Evolutionary conservation across 345 rosid genomes (phyloP), one percentile per base, ranked within the genome.

Genomic region (Arabis alpina): DNA sequence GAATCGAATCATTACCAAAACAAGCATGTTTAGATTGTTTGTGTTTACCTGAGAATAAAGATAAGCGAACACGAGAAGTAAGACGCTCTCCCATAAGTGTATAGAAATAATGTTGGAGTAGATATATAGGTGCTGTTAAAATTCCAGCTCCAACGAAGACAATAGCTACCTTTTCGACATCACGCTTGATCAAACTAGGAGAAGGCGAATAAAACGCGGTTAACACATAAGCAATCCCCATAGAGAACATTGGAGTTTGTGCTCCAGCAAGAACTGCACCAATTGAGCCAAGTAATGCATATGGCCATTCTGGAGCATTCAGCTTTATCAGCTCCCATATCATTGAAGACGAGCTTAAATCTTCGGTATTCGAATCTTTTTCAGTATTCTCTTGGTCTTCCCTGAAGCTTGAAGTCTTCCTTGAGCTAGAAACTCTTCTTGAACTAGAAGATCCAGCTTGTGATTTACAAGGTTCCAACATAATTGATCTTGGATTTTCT

Each of bases 281-380:
- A 3, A 83, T 55, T 7, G 96, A 88, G 14, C 96, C 96, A 62
- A 90, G 90, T 64, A 90, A 54, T 23, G 91, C 96, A 58, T 81
- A 85, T 2, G 86, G 87, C 98, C 98, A 85, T 39, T 92, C 96
- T 4, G 96, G 91, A 53, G 91, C 81, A 80, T 90, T 92, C 56
- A 90, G 12, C 70, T 85, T 92, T 34, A 84, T 43, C 13, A 90
- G 85, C 34, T 84, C 81, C 88, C 80, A 82, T 37, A 89, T 84
- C 67, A 87, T 77, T 4, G 68, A 30, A 23, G 77, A 64, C 8
- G 77, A 61, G 61, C 67, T 51, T 44, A 74, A 66, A 61, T 62
- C 71, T 63, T 56, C 8, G 37, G 14, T 63, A 45, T 37, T 12
- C 19, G 30, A 66, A 45, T 36, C 64, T 19, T 54, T 48, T 14